Base-by-base conservation (phyloP, 1,284 basidiomycete species). In the Trichosporon sp. region DNA sequence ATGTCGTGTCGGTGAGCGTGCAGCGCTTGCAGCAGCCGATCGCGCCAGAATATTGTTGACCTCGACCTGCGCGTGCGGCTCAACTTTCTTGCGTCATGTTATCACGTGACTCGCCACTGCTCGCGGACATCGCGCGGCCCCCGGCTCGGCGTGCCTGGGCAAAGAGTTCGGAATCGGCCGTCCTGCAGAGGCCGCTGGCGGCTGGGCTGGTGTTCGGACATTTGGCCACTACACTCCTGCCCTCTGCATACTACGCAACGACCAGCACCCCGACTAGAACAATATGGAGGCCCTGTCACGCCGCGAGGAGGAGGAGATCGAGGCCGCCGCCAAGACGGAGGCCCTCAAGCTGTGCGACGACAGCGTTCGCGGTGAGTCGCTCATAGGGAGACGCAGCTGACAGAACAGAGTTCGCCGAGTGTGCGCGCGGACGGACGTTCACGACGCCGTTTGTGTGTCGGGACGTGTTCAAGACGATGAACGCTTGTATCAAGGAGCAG, bases 361-460 rank as follows among this genome's bases (percentile, higher is more conserved):
- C 0, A 72, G 91, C 2, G 91, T 95, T 4, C 89, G 89, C 88
- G 90, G 93, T 90, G 74, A 66, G 80, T 64, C 31, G 15, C 3
- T 7, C 23, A n/a, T 7, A 5, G 3, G 6, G 15, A 21, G 15
- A 2, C 21, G n/a, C n/a, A n/a, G n/a, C 67, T 68, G 38, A 68
- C 47, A 8, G 53, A 3, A 5, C 78, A 95, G 93, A 87, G 42
- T 96, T 95, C 77, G 93, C 93, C 23, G 86, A 89, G 23, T 96
- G 93, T 80, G 89, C 91, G 0, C 86, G 87, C 60, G 92, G 92
- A 7, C 88, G 93, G 18, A 92, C 91, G 1, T 84, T 96, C 69
- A 91, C 92, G 2, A 88, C 94, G 27, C 90, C 90, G 11, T 96
- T 93, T 90, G 87, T 88, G 34, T 96, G 93, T 78, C 88, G 87